Evolutionary conservation across 805 yeast genomes (phyloP), one percentile per base, ranked within the genome.

Genomic region (Ogataea nonfermentans): DNA sequence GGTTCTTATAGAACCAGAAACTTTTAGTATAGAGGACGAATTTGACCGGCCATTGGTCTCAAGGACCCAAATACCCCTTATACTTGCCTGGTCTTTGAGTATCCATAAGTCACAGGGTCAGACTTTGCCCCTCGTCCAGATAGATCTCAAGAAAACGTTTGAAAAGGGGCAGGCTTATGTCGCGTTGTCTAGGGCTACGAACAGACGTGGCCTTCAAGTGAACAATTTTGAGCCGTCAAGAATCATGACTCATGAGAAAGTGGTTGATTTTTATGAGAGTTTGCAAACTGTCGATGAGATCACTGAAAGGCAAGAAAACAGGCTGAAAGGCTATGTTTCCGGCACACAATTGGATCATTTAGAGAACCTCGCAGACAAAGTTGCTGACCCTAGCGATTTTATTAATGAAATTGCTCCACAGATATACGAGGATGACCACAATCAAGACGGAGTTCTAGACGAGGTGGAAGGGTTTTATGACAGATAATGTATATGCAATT

Each of bases 91-190:
- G 97, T 89, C 99, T 0, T 63, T 93, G 30, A 89, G 97, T 0
- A 90, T 93, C 31, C 99, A 93, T 59, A 91, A 93, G 64, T 81
- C 97, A 0, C 99, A 91, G 60, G 99, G 99, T 1, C 90, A 91
- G 62, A 85, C 98, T 0, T 62, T 89, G 30, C 79, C 82, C 4
- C 71, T 76, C 40, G 89, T 86, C 4, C 74, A 74, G 46, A 95
- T 91, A 5, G 95, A 93, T 58, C 70, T 91, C 45, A 68, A 73
- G 25, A 70, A 71, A 40, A 79, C 84, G 1, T 91, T 91, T 62
- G 98, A 90, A 56, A 80, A 78, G 37, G 99, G 99, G 0, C 99
- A 93, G 59, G 95, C 95, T 0, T 93, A 93, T 57, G 99, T 93
- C 22, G 99, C 98, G 0, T 66, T 93, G 23, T 86, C 96, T 9